These are phyloP conservation scores for Sugiyamaella floridensis DNA, from an alignment of 805 yeast species.

Conservation along the genomic window DNA sequence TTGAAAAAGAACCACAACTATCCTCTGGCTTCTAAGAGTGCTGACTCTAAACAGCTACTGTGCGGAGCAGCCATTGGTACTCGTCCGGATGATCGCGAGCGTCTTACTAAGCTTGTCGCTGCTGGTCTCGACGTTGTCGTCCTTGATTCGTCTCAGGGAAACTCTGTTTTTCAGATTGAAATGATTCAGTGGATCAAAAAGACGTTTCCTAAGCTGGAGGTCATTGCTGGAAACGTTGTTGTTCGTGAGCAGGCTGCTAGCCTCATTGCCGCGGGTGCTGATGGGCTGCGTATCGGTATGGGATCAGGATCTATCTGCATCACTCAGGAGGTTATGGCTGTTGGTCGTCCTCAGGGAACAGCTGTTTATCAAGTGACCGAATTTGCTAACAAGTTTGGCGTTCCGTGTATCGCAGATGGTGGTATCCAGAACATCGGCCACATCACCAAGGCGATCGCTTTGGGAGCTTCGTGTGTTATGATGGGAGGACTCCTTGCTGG, in stretches of 20 bases:
- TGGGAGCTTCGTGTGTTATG: constrained; percentile 97
- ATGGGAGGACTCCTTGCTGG: constrained; percentile 99
- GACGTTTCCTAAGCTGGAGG: constrained; percentile 71
- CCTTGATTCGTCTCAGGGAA: constrained; percentile 95
- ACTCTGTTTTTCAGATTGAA: constrained; percentile 88
- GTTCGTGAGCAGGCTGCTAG: constrained; percentile 98
- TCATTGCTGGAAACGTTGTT: constrained; percentile 97
- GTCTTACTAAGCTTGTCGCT: constrained; percentile 76
- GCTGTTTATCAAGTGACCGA: constrained; percentile 93
- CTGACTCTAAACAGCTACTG: constrained; percentile 85
- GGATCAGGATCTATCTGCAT: constrained; percentile 99
- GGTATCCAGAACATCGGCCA: constrained; percentile 99
- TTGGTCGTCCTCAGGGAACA: constrained; percentile 99
- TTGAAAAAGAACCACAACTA: constrained; percentile 90
- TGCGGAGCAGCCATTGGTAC: constrained; percentile 99
- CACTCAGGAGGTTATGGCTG: constrained; percentile 99
- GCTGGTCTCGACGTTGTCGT: constrained; percentile 98
- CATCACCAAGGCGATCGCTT: constrained; percentile 90
- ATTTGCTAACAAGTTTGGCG: constrained; percentile 92
- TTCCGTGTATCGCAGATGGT: constrained; percentile 99
- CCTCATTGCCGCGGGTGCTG: constrained; percentile 92
- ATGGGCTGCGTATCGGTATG: constrained; percentile 98
- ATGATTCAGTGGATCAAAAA: constrained; percentile 88
- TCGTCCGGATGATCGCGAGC: constrained; percentile 75
- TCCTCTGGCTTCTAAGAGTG: constrained; percentile 93